These are phyloP conservation scores for Coffea humblotiana DNA, from an alignment of 305 asterid genomes.

Conservation along the genomic window DNA sequence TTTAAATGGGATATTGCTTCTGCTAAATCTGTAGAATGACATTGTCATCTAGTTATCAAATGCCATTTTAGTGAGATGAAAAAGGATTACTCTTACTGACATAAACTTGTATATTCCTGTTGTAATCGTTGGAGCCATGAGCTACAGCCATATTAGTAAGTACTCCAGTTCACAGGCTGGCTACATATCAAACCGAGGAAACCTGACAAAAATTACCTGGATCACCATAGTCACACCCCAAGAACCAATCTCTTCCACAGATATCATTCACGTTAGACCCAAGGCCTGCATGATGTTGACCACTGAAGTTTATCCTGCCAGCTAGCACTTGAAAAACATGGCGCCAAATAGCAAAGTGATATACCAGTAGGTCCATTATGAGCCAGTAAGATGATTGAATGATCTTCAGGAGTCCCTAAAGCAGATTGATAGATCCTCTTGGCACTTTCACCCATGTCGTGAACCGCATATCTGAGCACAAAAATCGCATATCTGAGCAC, in stretches of 20 bases:
- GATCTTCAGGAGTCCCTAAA: conserved; percentile 59
- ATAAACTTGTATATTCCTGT: background rate
- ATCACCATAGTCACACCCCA: conserved; percentile 85
- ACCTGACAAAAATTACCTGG: conserved; percentile 51
- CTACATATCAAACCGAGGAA: background rate
- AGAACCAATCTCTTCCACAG: conserved; percentile 77
- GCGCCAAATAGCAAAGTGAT: background rate
- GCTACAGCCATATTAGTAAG: background rate
- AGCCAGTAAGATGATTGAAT: conserved; percentile 77
- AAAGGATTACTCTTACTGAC: background rate
- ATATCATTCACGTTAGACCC: conserved; percentile 74
- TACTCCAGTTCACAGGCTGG: background rate
- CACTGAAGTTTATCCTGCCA: conserved; percentile 15
- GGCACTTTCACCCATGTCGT: conserved; percentile 69
- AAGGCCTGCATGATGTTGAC: conserved; percentile 49
- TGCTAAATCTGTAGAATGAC: conserved; percentile 62
- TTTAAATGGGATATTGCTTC: conserved; percentile 59
- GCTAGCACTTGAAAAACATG: background rate
- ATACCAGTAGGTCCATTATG: conserved; percentile 93
- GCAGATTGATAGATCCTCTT: conserved; percentile 66
- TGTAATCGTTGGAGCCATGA: background rate
- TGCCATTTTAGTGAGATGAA: background rate
- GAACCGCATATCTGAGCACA: conserved; percentile 60
- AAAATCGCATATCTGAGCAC: conserved; percentile 48
- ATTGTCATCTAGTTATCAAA: background rate